These are phyloP conservation scores for Rhinocladiella mackenziei DNA, from an alignment of 2,329 filamentous ascomycete genomes.

Conservation along the genomic window DNA sequence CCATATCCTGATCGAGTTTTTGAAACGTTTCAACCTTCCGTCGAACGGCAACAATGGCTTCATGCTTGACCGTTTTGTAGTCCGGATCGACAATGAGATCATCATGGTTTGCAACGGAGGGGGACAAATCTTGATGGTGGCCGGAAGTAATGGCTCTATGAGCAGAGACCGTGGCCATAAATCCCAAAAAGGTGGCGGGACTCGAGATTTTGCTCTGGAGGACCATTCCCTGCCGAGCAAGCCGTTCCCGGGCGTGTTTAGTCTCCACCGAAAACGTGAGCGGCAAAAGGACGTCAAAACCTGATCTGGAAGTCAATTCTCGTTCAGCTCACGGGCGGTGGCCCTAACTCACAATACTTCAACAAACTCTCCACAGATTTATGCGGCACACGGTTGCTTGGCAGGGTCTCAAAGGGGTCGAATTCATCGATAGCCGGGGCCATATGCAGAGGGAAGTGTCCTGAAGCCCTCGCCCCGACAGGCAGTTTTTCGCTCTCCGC, in stretches of 20 bases:
- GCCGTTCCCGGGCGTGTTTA: conserved; percentile 26
- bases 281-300: conserved; percentile 37
- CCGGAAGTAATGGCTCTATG: conserved; percentile 37
- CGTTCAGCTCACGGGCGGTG: background rate
- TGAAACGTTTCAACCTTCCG: conserved; percentile 33
- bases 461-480: background rate
- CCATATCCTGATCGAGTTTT: conserved; percentile 35
- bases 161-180: conserved; percentile 40
- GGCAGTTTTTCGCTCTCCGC: too few relatives aligned
- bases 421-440: conserved; percentile 32
- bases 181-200: conserved; percentile 38
- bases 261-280: conserved; percentile 39
- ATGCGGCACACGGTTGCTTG: conserved; percentile 31
- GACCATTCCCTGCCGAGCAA: conserved; percentile 33
- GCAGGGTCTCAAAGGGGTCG: conserved; percentile 37
- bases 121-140: conserved; percentile 29
- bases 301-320: conserved; percentile 24
- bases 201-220: conserved; percentile 35
- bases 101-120: conserved; percentile 20
- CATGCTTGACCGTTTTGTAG: conserved; percentile 39
- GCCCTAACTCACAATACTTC: conserved; percentile 34
- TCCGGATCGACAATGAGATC: conserved; percentile 34
- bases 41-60: conserved; percentile 29
- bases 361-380: conserved; percentile 32
- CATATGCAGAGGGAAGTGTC: conserved; percentile 2